Percentiles rank a stretch among this genome's conserved stretches.
These are phyloP conservation scores for Nepenthes mirabilis DNA, from an alignment of 148 eudicot genomes.

Conservation along the genomic window DNA sequence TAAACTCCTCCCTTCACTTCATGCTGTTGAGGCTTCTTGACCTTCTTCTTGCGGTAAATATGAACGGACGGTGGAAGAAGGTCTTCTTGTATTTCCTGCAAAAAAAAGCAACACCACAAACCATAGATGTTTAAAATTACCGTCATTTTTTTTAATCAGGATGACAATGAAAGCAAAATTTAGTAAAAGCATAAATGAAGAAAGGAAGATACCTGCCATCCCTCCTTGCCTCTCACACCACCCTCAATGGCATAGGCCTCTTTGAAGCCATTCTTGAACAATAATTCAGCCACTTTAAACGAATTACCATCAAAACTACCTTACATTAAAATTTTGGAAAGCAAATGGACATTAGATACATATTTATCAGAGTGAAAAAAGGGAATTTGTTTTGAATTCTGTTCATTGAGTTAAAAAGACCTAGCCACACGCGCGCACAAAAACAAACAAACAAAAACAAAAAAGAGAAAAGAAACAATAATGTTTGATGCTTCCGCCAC, in stretches of 20 bases:
- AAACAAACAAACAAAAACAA: not conserved
- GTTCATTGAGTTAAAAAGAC: no score
- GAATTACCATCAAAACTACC: slow-evolving; percentile 99
- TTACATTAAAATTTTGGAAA: slow-evolving; percentile 32
- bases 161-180: not conserved
- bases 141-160: not conserved
- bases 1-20: slow-evolving; percentile 34
- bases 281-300: slow-evolving; percentile 71
- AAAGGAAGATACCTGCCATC: slow-evolving; percentile 60
- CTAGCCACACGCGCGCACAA: no score
- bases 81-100: slow-evolving; percentile 81
- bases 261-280: slow-evolving; percentile 76
- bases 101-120: not conserved
- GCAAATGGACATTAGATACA: not conserved
- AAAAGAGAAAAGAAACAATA: slow-evolving; percentile 10
- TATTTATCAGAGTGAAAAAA: not conserved
- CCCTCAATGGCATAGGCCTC: slow-evolving; percentile 88
- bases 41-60: slow-evolving; percentile 48
- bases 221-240: slow-evolving; percentile 77
- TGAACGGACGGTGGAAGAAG: slow-evolving; percentile 90
- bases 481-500: not conserved
- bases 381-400: no score
- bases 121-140: not conserved
- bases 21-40: slow-evolving; percentile 17
- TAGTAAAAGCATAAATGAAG: not conserved